These are phyloP conservation scores for Nannochloropsis salina DNA, from an alignment of 108 stramenopile genomes.

Conservation along the genomic window DNA sequence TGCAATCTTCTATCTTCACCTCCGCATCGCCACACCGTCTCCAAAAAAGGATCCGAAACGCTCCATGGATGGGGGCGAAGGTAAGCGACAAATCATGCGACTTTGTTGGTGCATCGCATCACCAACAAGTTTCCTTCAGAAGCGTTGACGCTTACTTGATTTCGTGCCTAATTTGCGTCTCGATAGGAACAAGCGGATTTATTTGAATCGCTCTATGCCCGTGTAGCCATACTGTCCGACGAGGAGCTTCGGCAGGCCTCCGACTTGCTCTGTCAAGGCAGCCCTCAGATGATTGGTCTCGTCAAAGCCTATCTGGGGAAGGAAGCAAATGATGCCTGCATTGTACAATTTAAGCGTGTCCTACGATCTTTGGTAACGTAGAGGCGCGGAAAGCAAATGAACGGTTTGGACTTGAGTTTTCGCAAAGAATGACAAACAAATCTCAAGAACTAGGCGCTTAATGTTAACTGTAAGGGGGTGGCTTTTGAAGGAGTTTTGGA, in stretches of 20 bases:
- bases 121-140: no score
- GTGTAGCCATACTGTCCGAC: background rate
- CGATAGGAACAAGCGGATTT: background rate
- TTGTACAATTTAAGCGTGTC: background rate
- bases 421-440: no score
- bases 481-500: no score
- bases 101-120: no score
- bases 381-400: no score
- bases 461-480: no score
- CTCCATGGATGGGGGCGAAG: background rate
- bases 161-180: background rate
- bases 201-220: background rate
- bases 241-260: background rate
- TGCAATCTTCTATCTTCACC: background rate
- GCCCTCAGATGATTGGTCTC: background rate
- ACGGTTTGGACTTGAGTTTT: no score
- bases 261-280: slow-evolving; percentile 1
- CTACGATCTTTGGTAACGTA: no score
- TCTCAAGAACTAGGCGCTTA: no score
- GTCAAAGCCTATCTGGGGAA: slow-evolving; percentile 12
- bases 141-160: no score
- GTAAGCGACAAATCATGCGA: no score
- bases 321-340: slow-evolving; percentile 8
- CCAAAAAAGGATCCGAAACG: background rate
- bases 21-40: background rate